These are phyloP conservation scores for Suillus clintonianus DNA, from an alignment of 768 basidiomycete species.

Conservation along the genomic window DNA sequence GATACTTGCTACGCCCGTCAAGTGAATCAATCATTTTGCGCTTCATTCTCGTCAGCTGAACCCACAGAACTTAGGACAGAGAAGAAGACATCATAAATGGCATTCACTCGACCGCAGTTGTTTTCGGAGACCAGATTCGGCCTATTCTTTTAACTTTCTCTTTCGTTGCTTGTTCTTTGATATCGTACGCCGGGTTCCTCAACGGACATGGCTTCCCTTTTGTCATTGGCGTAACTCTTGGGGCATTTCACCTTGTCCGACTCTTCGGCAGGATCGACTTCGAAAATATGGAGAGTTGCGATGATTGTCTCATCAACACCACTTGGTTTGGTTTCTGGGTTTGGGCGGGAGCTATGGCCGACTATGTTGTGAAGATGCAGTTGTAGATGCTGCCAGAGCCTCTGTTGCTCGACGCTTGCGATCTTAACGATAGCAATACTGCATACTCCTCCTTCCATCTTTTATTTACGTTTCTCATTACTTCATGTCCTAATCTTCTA, in stretches of 20 bases:
- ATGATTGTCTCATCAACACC: not conserved
- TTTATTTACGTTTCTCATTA: not conserved
- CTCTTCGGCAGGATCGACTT: not conserved
- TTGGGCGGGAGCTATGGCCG: not conserved
- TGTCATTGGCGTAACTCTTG: not conserved
- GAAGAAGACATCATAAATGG: slow-evolving; percentile 69
- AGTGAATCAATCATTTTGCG: not conserved
- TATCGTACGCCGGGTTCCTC: slow-evolving; percentile 47
- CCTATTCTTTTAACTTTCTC: slow-evolving; percentile 58
- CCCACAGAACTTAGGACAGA: slow-evolving; percentile 64
- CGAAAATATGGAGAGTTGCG: not conserved
- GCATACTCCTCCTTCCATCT: not conserved
- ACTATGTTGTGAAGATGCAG: not conserved
- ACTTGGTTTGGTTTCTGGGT: not conserved
- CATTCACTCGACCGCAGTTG: slow-evolving; percentile 75
- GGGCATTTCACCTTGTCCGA: not conserved
- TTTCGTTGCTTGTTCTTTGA: slow-evolving; percentile 51
- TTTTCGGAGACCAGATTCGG: slow-evolving; percentile 63
- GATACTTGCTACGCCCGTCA: not conserved
- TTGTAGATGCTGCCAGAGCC: not conserved
- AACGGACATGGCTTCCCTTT: slow-evolving; percentile 41
- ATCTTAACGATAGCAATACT: not conserved
- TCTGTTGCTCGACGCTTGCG: not conserved
- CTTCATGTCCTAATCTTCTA: too few species aligned
- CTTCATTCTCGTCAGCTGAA: slow-evolving; percentile 46